phyloP scores from a whole-genome alignment of 139 green algal genomes.

The Closterium sp. region DNA sequence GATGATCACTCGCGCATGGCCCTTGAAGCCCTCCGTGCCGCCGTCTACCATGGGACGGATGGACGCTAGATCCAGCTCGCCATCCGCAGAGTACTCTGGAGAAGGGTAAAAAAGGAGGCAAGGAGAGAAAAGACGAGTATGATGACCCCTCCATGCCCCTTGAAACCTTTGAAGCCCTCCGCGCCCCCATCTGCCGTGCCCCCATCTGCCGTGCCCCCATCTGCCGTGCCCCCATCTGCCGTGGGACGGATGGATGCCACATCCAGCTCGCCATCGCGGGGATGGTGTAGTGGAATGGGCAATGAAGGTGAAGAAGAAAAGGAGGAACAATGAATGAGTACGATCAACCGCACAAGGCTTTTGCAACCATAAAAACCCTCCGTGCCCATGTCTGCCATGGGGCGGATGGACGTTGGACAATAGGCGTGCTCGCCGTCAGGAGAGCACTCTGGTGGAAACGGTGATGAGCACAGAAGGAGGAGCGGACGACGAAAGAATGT shows the following conservation, averaged over 20 bases:
- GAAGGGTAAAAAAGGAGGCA: not conserved
- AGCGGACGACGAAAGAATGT: too few relatives aligned
- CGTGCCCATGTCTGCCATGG: constrained; percentile 75
- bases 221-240: constrained; percentile 95
- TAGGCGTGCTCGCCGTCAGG: constrained; percentile 75
- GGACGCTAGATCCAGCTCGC: constrained; percentile 70
- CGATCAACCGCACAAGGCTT: too few relatives aligned
- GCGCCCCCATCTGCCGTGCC: too few relatives aligned
- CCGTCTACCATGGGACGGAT: constrained; percentile 98
- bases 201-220: too few relatives aligned
- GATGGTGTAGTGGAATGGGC: constrained; percentile 64
- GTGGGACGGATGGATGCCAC: constrained; percentile 87
- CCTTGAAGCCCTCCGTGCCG: constrained; percentile 98
- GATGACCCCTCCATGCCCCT: not conserved
- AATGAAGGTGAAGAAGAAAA: not conserved
- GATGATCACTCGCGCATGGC: constrained; percentile 93
- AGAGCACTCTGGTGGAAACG: constrained; percentile 69
- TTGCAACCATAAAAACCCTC: too few relatives aligned
- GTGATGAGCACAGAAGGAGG: too few relatives aligned
- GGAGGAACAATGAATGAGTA: too few relatives aligned
- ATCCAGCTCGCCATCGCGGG: constrained; percentile 77
- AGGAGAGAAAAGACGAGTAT: not conserved
- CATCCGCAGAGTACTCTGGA: constrained; percentile 81
- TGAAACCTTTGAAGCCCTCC: constrained; percentile 85
- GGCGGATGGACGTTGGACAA: constrained; percentile 76